Base-by-base conservation (phyloP, 2,329 filamentous ascomycete species). In the Penicillium paneum region DNA sequence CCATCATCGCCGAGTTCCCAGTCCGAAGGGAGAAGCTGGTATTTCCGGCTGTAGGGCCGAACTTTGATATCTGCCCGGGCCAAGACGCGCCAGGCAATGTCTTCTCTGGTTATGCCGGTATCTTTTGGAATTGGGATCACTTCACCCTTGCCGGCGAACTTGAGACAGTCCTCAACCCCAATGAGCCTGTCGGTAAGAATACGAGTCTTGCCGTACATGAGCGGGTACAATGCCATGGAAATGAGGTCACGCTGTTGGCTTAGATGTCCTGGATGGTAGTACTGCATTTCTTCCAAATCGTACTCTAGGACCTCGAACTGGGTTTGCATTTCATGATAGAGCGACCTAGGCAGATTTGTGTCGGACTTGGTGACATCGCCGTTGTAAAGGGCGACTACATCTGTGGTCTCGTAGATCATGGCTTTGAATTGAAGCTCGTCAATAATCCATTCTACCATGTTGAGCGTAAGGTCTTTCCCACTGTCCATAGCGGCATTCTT, bases 211-310 rank as follows among this genome's bases (percentile, higher is more conserved):
- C 69, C 69, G 45, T 68, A 71, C 2, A 69, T 65, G 0, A 88
- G 67, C 0, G 85, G 84, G 59, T 79, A 88, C 7, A 88, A 72
- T 0, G 83, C 88, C 1, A 85, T 84, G 59, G 88, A 80, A 5
- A 88, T 78, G 1, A 88, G 71, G 63, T 89, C 81, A 0, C 85
- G 77, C 1, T 89, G 83, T 55, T 78, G 79, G 0, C 70, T 67
- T 19, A 81, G 70, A 2, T 77, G 81, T 2, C 78, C 74, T 0
- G 84, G 84, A 64, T 87, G 83, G 78, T 81, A 89, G 66, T 87
- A 85, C 58, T 81, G 79, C 32, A 74, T 51, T 7, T 81, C 78
- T 0, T 50, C 7, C 5, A 80, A 78, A 0, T 81, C 74, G 17
- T 80, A 67, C 55, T 86, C 79, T 1, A 89, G 71, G 0, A 65